phyloP scores from a whole-genome alignment of 129 eudicot species.

The Lonicera japonica region DNA sequence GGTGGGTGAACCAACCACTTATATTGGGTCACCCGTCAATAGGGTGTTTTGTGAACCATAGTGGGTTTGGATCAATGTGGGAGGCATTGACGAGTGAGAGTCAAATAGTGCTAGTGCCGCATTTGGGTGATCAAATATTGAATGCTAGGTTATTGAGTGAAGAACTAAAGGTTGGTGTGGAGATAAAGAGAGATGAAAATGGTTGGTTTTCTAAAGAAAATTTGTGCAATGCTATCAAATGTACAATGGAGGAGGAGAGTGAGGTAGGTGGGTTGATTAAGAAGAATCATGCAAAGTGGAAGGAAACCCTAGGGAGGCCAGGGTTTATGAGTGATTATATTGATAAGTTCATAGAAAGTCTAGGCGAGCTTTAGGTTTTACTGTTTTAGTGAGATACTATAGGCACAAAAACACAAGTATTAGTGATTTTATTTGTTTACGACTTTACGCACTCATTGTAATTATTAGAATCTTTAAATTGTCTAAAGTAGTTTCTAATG shows the following conservation, averaged over 20 bases:
- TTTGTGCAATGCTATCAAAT: slow-evolving; percentile 26
- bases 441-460: too few species aligned
- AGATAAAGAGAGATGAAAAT: slow-evolving; percentile 34
- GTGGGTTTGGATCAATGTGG: slow-evolving; percentile 57
- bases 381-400: background rate
- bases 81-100: slow-evolving; percentile 36
- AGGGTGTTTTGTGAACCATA: slow-evolving; percentile 53
- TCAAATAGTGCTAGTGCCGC: slow-evolving; percentile 43
- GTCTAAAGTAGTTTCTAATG: too few species aligned
- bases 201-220: slow-evolving; percentile 42
- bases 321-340: slow-evolving; percentile 18
- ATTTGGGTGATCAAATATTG: slow-evolving; percentile 39
- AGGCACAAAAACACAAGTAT: too few species aligned
- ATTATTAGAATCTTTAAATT: too few species aligned
- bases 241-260: slow-evolving; percentile 36
- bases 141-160: slow-evolving; percentile 38
- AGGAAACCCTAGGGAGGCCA: background rate
- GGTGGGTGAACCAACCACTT: slow-evolving; percentile 36
- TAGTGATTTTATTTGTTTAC: too few species aligned
- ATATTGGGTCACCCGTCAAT: slow-evolving; percentile 37
- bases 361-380: slow-evolving; percentile 7
- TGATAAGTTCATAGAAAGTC: slow-evolving; percentile 9
- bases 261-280: slow-evolving; percentile 17
- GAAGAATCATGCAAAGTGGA: slow-evolving; percentile 18
- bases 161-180: slow-evolving; percentile 45